These are phyloP conservation scores for Saccharomyces hybrid DNA, from an alignment of 1,139 yeast genomes.

Conservation along the genomic window DNA sequence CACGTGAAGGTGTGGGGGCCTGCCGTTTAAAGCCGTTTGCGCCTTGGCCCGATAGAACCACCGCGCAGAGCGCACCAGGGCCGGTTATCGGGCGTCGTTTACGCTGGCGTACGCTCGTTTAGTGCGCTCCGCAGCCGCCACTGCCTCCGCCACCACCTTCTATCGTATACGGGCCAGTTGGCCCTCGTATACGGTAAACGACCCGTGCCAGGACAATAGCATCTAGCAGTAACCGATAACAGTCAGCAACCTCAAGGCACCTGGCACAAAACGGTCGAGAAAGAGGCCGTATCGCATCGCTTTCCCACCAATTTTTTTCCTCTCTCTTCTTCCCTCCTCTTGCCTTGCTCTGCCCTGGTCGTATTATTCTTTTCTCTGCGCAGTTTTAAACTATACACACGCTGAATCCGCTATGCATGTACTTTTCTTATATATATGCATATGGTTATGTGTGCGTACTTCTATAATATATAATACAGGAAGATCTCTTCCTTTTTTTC, in stretches of 20 bases:
- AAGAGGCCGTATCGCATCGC: conserved; percentile 1
- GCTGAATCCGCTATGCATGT: background rate
- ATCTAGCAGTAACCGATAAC: background rate
- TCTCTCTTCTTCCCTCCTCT: background rate
- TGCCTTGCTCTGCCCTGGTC: background rate
- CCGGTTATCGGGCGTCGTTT: background rate
- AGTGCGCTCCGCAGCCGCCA: background rate
- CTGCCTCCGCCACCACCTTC: background rate
- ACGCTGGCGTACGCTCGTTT: background rate
- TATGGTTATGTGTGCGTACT: background rate
- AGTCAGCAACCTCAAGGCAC: conserved; percentile 1
- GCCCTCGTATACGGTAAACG: background rate
- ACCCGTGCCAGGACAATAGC: background rate
- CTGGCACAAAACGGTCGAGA: conserved; percentile 1
- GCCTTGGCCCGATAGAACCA: background rate
- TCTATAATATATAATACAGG: background rate
- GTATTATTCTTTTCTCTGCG: background rate
- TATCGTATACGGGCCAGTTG: background rate
- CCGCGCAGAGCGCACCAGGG: background rate
- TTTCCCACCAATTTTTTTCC: background rate
- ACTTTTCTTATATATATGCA: background rate
- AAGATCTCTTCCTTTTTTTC: background rate
- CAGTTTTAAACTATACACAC: background rate
- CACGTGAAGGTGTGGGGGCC: background rate
- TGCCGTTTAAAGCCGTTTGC: background rate